phyloP scores from a whole-genome alignment of 371 early-diverging fungal genomes.

The Mucor ambiguus region DNA sequence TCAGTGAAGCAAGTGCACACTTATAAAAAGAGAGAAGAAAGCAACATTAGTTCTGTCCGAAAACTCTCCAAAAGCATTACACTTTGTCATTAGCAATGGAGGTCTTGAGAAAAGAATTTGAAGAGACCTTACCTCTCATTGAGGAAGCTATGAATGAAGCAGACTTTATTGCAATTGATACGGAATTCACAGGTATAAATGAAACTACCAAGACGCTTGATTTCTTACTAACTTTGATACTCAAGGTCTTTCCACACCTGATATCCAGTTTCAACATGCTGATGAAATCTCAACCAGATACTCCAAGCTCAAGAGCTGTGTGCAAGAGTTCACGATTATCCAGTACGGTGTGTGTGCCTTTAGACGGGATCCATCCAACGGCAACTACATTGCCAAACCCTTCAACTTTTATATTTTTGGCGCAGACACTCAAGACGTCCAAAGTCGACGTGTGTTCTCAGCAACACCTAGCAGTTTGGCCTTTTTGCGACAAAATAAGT shows the following conservation, averaged over 20 bases:
- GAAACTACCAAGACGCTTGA: background rate
- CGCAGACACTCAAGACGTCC: constrained; percentile 31
- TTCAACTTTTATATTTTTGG: constrained; percentile 91
- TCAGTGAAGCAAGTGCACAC: background rate
- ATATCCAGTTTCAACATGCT: constrained; percentile 10
- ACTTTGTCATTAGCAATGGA: constrained; percentile 62
- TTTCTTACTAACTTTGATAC: background rate
- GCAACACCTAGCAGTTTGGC: constrained; percentile 66
- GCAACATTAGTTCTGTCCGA: background rate
- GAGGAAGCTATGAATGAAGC: constrained; percentile 63
- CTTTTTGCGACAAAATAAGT: constrained; percentile 54
- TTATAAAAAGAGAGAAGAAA: background rate
- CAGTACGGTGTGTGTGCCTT: constrained; percentile 87
- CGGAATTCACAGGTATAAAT: constrained; percentile 78
- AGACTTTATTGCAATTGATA: constrained; percentile 83
- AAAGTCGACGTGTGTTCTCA: constrained; percentile 58
- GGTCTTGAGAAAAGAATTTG: constrained; percentile 67
- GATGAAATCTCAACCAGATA: constrained; percentile 67
- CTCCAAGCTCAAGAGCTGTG: constrained; percentile 52
- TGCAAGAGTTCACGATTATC: constrained; percentile 60
- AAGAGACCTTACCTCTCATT: constrained; percentile 55
- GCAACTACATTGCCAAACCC: constrained; percentile 68
- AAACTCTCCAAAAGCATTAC: background rate
- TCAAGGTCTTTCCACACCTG: constrained; percentile 33
- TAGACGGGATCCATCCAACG: constrained; percentile 41